phyloP scores from a whole-genome alignment of 2,329 filamentous ascomycete species.

The Paraphaeosphaeria sporulosa region DNA sequence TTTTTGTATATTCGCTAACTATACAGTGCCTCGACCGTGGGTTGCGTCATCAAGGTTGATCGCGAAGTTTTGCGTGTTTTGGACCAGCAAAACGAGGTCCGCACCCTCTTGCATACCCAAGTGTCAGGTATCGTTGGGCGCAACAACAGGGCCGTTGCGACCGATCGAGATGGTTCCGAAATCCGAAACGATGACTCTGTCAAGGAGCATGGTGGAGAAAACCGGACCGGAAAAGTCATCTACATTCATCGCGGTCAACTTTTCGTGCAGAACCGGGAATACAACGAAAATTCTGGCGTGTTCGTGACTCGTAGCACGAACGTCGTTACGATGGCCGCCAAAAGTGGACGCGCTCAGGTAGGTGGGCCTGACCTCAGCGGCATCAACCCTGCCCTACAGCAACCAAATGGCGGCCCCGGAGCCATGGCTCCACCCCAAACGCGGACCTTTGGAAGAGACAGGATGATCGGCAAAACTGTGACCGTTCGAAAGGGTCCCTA shows the following conservation, averaged over 20 bases:
- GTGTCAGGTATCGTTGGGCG: slow-evolving; percentile 88
- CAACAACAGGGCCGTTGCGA: slow-evolving; percentile 85
- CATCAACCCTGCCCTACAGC: slow-evolving; percentile 80
- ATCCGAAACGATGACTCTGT: slow-evolving; percentile 92
- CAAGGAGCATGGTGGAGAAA: slow-evolving; percentile 86
- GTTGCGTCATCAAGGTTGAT: slow-evolving; percentile 93
- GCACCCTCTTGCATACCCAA: slow-evolving; percentile 86
- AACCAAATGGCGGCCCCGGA: slow-evolving; percentile 64
- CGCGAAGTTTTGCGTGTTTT: slow-evolving; percentile 88
- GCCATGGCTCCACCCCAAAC: slow-evolving; percentile 74
- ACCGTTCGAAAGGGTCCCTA: slow-evolving; percentile 85
- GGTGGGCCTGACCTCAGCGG: slow-evolving; percentile 81
- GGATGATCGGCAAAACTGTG: slow-evolving; percentile 88
- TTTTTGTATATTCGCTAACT: slow-evolving; percentile 19
- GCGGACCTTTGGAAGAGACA: slow-evolving; percentile 78
- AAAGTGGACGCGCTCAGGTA: slow-evolving; percentile 79
- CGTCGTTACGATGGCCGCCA: slow-evolving; percentile 90
- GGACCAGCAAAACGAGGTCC: slow-evolving; percentile 85
- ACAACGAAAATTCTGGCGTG: slow-evolving; percentile 85
- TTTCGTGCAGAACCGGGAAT: slow-evolving; percentile 85
- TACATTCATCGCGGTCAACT: slow-evolving; percentile 94
- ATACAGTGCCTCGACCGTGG: slow-evolving; percentile 79
- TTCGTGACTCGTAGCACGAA: slow-evolving; percentile 87
- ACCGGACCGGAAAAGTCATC: slow-evolving; percentile 85
- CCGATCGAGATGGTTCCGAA: slow-evolving; percentile 91